Conservation (phyloP, 805 yeast species). For the Danielia oregonensis region DNA sequence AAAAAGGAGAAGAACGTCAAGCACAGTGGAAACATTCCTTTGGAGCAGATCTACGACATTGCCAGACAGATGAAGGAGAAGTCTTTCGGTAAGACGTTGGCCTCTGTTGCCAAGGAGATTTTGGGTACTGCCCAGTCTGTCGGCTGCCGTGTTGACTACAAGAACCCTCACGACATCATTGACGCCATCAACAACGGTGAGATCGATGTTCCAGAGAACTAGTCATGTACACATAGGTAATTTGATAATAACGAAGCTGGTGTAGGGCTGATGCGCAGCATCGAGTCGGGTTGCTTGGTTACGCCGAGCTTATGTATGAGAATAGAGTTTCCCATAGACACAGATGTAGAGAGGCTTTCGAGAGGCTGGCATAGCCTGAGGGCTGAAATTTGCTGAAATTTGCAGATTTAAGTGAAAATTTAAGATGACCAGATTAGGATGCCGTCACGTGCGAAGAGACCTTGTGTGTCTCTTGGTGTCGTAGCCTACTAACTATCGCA, state of each 20-base stretch:
- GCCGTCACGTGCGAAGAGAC: too few species aligned
- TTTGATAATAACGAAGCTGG: neutral
- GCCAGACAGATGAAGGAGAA: conserved; percentile 97
- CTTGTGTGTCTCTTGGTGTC: too few species aligned
- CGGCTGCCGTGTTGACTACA: conserved; percentile 99
- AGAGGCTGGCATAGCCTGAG: too few species aligned
- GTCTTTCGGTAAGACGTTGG: conserved; percentile 96
- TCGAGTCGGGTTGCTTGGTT: too few species aligned
- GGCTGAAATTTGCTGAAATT: too few species aligned
- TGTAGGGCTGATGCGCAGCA: neutral
- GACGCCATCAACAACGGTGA: conserved; percentile 98
- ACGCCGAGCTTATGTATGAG: too few species aligned
- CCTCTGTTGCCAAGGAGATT: conserved; percentile 97
- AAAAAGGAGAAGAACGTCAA: conserved; percentile 99
- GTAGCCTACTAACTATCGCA: too few species aligned
- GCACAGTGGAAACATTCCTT: conserved; percentile 98
- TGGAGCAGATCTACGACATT: conserved; percentile 93
- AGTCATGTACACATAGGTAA: conserved; percentile 39
- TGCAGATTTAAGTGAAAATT: too few species aligned
- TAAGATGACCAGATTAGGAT: too few species aligned
- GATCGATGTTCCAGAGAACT: conserved; percentile 86
- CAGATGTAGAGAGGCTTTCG: too few species aligned
- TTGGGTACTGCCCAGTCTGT: conserved; percentile 99
- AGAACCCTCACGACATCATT: conserved; percentile 98
- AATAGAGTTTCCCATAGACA: too few species aligned